These are phyloP conservation scores for Jackrogersella minutella DNA, from an alignment of 495 filamentous ascomycete genomes.

Conservation along the genomic window DNA sequence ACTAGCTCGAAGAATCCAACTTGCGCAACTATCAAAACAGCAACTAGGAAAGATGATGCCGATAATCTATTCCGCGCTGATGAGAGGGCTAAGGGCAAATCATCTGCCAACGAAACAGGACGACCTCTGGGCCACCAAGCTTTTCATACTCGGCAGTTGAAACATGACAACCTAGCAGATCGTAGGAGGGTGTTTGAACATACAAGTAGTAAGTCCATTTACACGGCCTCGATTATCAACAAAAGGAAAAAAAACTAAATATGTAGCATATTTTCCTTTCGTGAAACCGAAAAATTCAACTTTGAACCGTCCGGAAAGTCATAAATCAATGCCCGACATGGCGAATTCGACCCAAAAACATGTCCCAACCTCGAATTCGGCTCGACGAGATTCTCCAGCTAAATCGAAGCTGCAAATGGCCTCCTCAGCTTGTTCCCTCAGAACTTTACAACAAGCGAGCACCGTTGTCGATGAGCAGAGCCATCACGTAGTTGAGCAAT, in stretches of 20 bases:
- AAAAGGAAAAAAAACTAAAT: constrained; percentile 6
- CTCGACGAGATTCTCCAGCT: constrained; percentile 18
- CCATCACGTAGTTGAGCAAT: background rate
- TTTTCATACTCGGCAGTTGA: constrained; percentile 12
- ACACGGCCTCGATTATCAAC: background rate
- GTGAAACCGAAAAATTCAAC: background rate
- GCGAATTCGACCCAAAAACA: background rate
- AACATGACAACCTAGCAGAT: constrained; percentile 31
- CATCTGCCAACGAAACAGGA: constrained; percentile 4
- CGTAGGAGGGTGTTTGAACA: constrained; percentile 48
- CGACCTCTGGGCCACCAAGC: constrained; percentile 3
- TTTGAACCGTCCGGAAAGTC: background rate
- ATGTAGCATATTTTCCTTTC: constrained; percentile 29
- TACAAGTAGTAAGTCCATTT: constrained; percentile 33
- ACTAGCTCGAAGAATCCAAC: constrained; percentile 3
- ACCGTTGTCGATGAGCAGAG: background rate
- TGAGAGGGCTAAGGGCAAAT: background rate
- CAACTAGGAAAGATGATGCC: background rate
- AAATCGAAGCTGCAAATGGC: constrained; percentile 19
- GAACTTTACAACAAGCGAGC: background rate
- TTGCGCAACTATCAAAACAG: background rate
- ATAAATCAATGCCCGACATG: constrained; percentile 1
- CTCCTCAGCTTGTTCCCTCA: constrained; percentile 1
- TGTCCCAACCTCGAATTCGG: constrained; percentile 9
- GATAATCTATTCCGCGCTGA: background rate